Evolutionary conservation across 768 basidiomycete species (phyloP), one percentile per base, ranked within the genome.

Genomic region (Termitomyces sp.): DNA sequence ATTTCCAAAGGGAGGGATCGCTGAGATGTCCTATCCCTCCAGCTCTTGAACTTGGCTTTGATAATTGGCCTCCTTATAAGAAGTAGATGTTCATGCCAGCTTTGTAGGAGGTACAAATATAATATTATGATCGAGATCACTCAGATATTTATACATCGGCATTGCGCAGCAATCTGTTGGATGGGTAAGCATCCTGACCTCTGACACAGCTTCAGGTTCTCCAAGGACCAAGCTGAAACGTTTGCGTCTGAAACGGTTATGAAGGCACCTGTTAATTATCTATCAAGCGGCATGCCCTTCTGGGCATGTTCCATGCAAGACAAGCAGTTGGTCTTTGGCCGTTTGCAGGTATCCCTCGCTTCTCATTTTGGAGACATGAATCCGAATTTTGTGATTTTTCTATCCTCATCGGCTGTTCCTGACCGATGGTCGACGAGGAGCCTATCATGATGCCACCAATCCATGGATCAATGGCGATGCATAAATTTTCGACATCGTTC

Each of bases 41-140:
- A 86, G 84, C 83, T 51, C 74, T 88, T 55, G 84, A 87, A 49
- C 81, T 88, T 49, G 87, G 87, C 9, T 88, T 89, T 65, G 85
- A 86, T n/a, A 72, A 88, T 66, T 88, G 86, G 87, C 74, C 74
- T 36, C 67, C 69, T 47, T 59, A 54, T 50, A 64, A 66, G 55
- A 60, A 61, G 34, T 48, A 57, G 54, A 55, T 20, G 18, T n/a
- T n/a, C 4, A 37, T 5, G 36, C 16, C 51, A 52, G 16, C 15
- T 51, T 34, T 50, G 49, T 50, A 34, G 13, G 49, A 6, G 51
- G 6, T 41, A 54, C 39, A 42, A 54, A 20, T 41, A 54, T 27
- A 54, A 31, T n/a, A n/a, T 41, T 18, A 54, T 27, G 41, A 42
- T 41, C 13, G 27, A 42, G 27, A 53, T 36, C 31, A 24, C 22